Evolutionary conservation across 164 flowering plant species (phyloP), one percentile per base, ranked within the genome.

Genomic region (Stephania japonica): DNA sequence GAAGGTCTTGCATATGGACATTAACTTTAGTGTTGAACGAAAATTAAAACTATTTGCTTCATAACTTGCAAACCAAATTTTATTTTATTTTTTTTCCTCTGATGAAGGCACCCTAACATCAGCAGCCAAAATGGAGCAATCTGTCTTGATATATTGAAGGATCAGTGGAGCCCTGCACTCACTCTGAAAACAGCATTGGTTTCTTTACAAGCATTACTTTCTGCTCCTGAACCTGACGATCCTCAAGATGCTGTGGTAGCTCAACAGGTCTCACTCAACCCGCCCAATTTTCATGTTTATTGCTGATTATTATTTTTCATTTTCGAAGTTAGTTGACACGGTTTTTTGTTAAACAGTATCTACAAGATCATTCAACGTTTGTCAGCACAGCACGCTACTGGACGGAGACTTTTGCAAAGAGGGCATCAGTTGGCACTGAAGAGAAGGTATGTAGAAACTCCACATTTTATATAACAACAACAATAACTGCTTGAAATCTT

Each of bases 211-310:
- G 99, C 99, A 68, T 81, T 96, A 67, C 94, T 96, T 6, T 96
- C 98, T 79, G 84, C 98, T 26, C 99, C 99, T 41, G 86, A 86
- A 79, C 98, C 99, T 49, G 91, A 87, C 82, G 99, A 95, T 80
- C 99, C 99, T 77, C 99, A 95, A 83, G 98, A 93, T 87, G 99
- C 99, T 59, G 97, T 93, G 65, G 99, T 96, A 38, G 98, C 99
- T 23, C 87, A 91, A 78, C 98, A 95, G 97, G 99, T 95, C 16
- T 67, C 21, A 32, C 16, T 67, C 21, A 32, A 7, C 26, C 16
- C 41, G 63, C 43, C 24, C 26, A 1, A 25, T 26, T 69, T 26
- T 73, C 21, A n/a, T 16, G 61, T 50, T 72, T 53, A 44, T 23
- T 68, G n/a, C 65, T 32, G 42, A 65, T 62, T 6, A 13, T 8